phyloP scores from a whole-genome alignment of 345 rosid genomes.

The Kernera saxatilis region DNA sequence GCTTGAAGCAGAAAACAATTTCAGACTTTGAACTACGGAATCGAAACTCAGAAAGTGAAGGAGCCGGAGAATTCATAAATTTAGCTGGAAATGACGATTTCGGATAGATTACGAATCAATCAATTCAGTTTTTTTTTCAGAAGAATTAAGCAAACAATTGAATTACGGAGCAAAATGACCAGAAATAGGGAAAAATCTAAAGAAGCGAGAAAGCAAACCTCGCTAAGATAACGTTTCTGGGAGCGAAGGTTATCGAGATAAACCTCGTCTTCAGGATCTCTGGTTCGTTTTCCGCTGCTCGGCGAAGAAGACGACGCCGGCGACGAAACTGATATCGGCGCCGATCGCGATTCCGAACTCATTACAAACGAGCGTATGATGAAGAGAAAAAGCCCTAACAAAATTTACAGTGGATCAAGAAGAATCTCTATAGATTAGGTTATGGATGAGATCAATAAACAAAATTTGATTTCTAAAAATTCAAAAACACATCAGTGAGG shows the following conservation, averaged over 20 bases:
- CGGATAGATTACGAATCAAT: background rate
- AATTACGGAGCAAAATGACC: background rate
- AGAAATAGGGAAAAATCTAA: background rate
- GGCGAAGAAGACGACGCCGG: constrained; percentile 50
- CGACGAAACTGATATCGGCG: constrained; percentile 33
- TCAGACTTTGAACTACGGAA: background rate
- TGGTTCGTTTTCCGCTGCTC: constrained; percentile 55
- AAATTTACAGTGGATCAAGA: background rate
- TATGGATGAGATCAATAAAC: background rate
- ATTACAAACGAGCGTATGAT: background rate
- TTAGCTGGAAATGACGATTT: background rate
- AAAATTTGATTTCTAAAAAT: background rate
- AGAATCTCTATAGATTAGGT: background rate
- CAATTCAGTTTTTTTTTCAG: too few species aligned
- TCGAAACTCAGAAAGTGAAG: background rate
- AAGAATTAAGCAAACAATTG: background rate
- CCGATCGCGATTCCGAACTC: constrained; percentile 14
- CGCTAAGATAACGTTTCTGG: constrained; percentile 93
- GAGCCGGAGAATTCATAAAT: background rate
- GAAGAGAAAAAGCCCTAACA: background rate
- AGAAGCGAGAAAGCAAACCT: constrained; percentile 37
- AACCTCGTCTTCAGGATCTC: constrained; percentile 96
- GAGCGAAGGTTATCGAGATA: constrained; percentile 89
- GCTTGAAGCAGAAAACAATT: background rate
- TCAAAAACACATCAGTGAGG: background rate